phyloP scores from a whole-genome alignment of 2,329 filamentous ascomycete species.

The Piedraia hortae region DNA sequence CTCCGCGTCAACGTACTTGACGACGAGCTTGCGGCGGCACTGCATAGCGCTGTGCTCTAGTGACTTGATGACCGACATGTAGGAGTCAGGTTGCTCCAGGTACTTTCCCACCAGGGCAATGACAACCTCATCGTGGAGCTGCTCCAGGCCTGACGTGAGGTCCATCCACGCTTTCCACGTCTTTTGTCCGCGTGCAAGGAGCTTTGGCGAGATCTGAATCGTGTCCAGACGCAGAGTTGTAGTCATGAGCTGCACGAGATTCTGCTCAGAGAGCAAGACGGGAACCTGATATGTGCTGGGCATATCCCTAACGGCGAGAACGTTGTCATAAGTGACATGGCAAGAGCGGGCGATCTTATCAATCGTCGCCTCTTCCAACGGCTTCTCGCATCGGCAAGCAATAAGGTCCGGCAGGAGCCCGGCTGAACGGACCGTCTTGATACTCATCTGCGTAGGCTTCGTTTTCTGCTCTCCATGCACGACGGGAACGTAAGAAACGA shows the following conservation, averaged over 20 bases:
- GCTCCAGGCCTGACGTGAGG: slow-evolving; percentile 38
- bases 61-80: slow-evolving; percentile 59
- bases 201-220: slow-evolving; percentile 20
- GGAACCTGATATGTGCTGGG: slow-evolving; percentile 83
- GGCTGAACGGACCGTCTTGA: slow-evolving; percentile 57
- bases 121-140: slow-evolving; percentile 38
- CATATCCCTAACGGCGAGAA: slow-evolving; percentile 69
- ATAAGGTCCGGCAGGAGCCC: slow-evolving; percentile 41
- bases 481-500: slow-evolving; percentile 68
- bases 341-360: slow-evolving; percentile 76
- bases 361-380: slow-evolving; percentile 45
- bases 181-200: slow-evolving; percentile 33
- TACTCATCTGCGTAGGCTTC: slow-evolving; percentile 82
- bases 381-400: slow-evolving; percentile 66
- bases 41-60: slow-evolving; percentile 81
- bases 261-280: slow-evolving; percentile 64
- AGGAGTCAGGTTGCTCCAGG: slow-evolving; percentile 56
- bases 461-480: slow-evolving; percentile 66
- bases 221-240: slow-evolving; percentile 35
- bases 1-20: slow-evolving; percentile 64
- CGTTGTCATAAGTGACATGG: slow-evolving; percentile 61
- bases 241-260: slow-evolving; percentile 39
- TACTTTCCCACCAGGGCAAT: slow-evolving; percentile 92
- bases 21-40: slow-evolving; percentile 48
- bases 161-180: slow-evolving; percentile 58